Evolutionary conservation across 345 rosid species (phyloP), one percentile per base, ranked within the genome.

Genomic region (Hibiscus syriacus): DNA sequence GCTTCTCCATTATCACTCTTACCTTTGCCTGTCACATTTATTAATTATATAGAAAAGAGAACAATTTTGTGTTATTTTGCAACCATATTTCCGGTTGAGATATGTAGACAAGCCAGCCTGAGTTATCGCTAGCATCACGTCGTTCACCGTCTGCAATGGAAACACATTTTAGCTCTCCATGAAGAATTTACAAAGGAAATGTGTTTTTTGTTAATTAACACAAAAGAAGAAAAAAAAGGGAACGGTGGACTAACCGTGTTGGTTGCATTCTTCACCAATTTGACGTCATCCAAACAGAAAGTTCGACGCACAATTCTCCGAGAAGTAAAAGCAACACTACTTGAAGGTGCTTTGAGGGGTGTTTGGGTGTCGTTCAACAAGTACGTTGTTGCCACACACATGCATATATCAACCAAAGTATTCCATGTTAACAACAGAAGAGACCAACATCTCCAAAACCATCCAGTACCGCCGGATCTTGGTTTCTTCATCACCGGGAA

Each of bases 41-140:
- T 38, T 38, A 38, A 7, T 36, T 36, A 36, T 36, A 43, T 11
- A 11, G 16, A 11, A 43, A 43, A 32, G 6, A 32, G 5, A 32
- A 34, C 38, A 34, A 3, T 17, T 48, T 48, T 2, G 11, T 20
- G 20, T 11, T 23, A 46, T 46, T 0, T 17, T 45, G 22, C n/a
- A n/a, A n/a, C 84, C 82, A 23, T 56, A 78, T 78, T 73, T 64
- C 4, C 70, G 16, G 48, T 76, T 68, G 65, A 81, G 85, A 71
- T 81, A 78, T n/a, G 67, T 72, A 0, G 85, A 78, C 14, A 81
- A 70, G 16, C 79, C 85, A 2, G 85, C 85, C 55, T 81, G 79
- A 36, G 78, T 72, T 12, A 74, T 55, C 63, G 79, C 85, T 4
- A 76, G 17, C 49, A 74, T 4, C 13, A 78, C 80, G 60, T 78